Conservation (phyloP, 805 yeast genomes). For the Candida morakotiae region DNA sequence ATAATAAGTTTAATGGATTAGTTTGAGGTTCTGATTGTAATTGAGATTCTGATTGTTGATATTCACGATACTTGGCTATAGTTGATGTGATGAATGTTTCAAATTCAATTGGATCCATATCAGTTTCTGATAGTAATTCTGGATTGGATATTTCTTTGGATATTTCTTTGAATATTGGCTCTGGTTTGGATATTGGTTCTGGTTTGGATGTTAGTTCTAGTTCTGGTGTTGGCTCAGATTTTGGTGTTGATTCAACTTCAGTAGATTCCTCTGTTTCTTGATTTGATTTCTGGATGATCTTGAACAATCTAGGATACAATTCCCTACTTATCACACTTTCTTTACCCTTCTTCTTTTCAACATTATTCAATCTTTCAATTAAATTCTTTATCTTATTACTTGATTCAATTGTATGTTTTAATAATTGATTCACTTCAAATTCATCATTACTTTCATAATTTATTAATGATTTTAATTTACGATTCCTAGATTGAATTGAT, state of each 20-base stretch:
- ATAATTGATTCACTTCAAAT: constrained; percentile 8
- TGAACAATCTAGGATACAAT: constrained; percentile 13
- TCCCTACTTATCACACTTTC: constrained; percentile 1
- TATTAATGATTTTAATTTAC: constrained; percentile 9
- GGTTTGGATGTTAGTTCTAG: not conserved
- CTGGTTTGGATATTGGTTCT: not conserved
- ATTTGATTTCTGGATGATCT: constrained; percentile 4
- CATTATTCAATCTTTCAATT: constrained; percentile 9
- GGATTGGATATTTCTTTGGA: not conserved
- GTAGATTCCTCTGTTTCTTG: not conserved
- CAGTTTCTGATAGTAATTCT: not conserved
- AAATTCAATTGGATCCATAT: constrained; percentile 22
- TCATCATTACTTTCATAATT: constrained; percentile 8
- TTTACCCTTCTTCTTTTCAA: constrained; percentile 9
- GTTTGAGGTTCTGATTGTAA: constrained; percentile 11
- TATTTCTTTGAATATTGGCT: not conserved
- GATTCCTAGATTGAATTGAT: constrained; percentile 10
- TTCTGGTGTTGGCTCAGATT: not conserved
- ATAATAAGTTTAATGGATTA: constrained; percentile 25
- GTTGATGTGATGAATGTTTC: constrained; percentile 30
- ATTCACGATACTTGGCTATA: constrained; percentile 29
- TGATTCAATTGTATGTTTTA: constrained; percentile 12
- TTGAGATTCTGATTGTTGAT: constrained; percentile 12
- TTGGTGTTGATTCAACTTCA: not conserved
- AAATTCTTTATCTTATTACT: constrained; percentile 13